phyloP scores from a whole-genome alignment of 805 yeast species.

The Hanseniaspora thailandica region DNA sequence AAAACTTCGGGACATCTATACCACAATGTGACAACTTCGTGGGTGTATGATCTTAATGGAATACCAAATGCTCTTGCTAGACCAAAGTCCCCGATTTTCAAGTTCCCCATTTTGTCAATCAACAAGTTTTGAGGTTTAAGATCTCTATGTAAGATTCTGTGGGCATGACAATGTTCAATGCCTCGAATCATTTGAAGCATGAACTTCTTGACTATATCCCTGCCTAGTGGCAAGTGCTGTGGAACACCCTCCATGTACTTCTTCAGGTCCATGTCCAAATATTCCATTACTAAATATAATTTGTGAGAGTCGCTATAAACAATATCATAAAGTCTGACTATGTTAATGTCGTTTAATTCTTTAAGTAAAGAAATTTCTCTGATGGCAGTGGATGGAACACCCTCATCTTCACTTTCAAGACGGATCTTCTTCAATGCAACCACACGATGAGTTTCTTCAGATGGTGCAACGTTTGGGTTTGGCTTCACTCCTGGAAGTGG shows the following conservation, averaged over 20 bases:
- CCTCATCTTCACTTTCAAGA: slow-evolving; percentile 84
- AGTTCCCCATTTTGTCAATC: slow-evolving; percentile 78
- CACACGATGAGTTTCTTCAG: slow-evolving; percentile 53
- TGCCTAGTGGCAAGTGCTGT: slow-evolving; percentile 79
- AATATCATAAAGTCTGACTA: slow-evolving; percentile 85
- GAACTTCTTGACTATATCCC: slow-evolving; percentile 72
- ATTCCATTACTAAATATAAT: slow-evolving; percentile 84
- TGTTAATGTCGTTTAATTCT: slow-evolving; percentile 85
- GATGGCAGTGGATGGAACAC: slow-evolving; percentile 96
- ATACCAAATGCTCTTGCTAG: slow-evolving; percentile 96
- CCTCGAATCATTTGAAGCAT: slow-evolving; percentile 91
- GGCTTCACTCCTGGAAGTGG: background rate
- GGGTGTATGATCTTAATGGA: slow-evolving; percentile 92
- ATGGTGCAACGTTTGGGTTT: background rate
- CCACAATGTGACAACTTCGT: slow-evolving; percentile 97
- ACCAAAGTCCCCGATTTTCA: slow-evolving; percentile 93
- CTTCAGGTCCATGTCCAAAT: slow-evolving; percentile 84
- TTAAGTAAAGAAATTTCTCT: slow-evolving; percentile 92
- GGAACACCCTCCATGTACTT: slow-evolving; percentile 85
- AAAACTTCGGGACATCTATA: slow-evolving; percentile 95
- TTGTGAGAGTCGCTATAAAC: slow-evolving; percentile 89
- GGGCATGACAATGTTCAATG: slow-evolving; percentile 55
- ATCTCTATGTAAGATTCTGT: slow-evolving; percentile 58
- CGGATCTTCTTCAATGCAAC: slow-evolving; percentile 94
- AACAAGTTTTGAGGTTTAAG: slow-evolving; percentile 90